A percentile compares a stretch with the other conserved stretches of the same genome.
These are phyloP conservation scores for Hygrophorus russula DNA, from an alignment of 768 basidiomycete genomes.

Conservation along the genomic window DNA sequence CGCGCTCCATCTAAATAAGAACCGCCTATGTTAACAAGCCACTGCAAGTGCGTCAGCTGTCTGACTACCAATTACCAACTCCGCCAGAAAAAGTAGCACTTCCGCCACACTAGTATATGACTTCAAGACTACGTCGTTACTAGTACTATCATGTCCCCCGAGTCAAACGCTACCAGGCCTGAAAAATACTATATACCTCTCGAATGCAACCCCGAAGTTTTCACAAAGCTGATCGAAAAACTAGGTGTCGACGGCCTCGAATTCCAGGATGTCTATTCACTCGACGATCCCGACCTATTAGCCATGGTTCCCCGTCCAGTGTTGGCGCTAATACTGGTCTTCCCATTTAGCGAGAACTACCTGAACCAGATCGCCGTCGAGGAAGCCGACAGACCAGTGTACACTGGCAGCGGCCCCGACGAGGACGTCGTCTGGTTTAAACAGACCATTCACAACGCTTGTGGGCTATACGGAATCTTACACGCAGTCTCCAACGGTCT, in stretches of 20 bases:
- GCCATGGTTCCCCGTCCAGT: conserved; percentile 21
- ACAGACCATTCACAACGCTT: conserved; percentile 27
- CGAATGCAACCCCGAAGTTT: conserved; percentile 26
- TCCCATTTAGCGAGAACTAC: conserved; percentile 16
- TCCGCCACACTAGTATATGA: too few relatives aligned
- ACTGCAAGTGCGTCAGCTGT: too few relatives aligned
- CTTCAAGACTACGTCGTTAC: too few relatives aligned
- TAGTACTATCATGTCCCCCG: too few relatives aligned
- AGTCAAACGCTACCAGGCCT: too few relatives aligned
- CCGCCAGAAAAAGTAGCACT: too few relatives aligned
- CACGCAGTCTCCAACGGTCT: conserved; percentile 22
- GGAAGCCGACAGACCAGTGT: conserved; percentile 14
- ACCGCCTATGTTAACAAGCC: too few relatives aligned
- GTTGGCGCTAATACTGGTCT: conserved; percentile 20
- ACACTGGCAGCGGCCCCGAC: conserved; percentile 18
- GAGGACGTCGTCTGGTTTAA: conserved; percentile 26
- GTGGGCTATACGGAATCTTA: conserved; percentile 24
- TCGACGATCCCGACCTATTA: conserved; percentile 21
- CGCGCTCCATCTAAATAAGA: too few relatives aligned
- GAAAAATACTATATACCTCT: conserved; percentile 22
- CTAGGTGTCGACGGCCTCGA: conserved; percentile 19
- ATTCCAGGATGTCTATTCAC: conserved; percentile 23
- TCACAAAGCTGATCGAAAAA: conserved; percentile 21
- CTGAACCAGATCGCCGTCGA: conserved; percentile 11
- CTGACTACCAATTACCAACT: too few relatives aligned